Conservation (phyloP, 164 flowering plant genomes). For the Cinnamomum chago region DNA sequence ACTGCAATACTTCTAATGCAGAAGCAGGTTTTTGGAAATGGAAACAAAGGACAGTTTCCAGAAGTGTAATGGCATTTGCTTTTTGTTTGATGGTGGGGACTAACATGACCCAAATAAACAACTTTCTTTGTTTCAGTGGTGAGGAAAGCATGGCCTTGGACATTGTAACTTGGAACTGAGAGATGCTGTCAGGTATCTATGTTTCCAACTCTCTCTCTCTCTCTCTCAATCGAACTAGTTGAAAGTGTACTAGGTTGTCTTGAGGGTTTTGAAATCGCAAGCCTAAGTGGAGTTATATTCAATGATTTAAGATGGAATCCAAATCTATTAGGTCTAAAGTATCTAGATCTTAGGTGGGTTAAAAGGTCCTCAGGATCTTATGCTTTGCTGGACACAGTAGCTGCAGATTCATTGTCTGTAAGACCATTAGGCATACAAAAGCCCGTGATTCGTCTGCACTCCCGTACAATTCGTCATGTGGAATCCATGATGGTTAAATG, state of each 20-base stretch:
- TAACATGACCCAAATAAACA: background rate
- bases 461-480: background rate
- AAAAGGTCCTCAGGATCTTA: too few species aligned
- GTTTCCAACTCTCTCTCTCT: background rate
- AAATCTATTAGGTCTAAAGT: background rate
- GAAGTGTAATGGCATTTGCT: background rate
- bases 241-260: background rate
- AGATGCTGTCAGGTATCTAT: background rate
- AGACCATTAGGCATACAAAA: background rate
- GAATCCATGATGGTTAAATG: background rate
- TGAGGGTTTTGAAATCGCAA: background rate
- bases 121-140: background rate
- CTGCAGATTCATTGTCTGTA: background rate
- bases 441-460: background rate
- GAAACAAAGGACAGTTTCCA: background rate
- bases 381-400: background rate
- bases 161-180: background rate
- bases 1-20: background rate
- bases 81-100: constrained; percentile 1
- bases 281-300: background rate
- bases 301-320: background rate
- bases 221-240: background rate
- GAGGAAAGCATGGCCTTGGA: background rate
- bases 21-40: background rate
- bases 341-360: background rate